Evolutionary conservation across 495 filamentous ascomycete species (phyloP), one percentile per base, ranked within the genome.

Genomic region (Evernia prunastri): DNA sequence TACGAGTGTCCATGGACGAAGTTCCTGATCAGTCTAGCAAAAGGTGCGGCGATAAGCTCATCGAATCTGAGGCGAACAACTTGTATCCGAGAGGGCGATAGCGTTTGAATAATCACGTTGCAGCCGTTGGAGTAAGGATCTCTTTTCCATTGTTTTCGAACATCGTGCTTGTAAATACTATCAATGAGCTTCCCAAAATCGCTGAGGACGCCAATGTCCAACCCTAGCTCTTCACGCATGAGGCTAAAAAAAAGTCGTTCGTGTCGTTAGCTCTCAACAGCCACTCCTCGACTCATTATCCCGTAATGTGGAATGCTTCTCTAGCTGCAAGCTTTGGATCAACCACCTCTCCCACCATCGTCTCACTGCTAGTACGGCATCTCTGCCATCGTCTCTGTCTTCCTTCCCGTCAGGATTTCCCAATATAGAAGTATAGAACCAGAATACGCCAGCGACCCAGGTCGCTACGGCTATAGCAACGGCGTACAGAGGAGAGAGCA

Each of bases 271-370:
- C 27, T 54, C 51, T 35, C 29, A 40, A 35, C 25, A 40, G 15
- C 25, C 25, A 31, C 20, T 27, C 31, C 40, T 11, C 15, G 27
- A 33, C 31, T 35, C 60, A 39, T 42, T 36, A 27, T 62, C 49
- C n/a, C 27, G 17, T 56, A 33, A 33, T 54, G 29, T 18, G n/a
- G 3, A 33, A 54, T 42, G 36, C 11, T 36, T 15, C 29, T 0
- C 15, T 31, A 12, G 42, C 6, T 63, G 37, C 47, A 67, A 45
- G 20, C 75, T 76, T 68, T 76, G 79, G 45, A 72, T 65, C 42
- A 87, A 71, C 81, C 81, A 86, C 37, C 72, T 73, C 65, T 85
- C 83, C 86, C 86, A 88, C 81, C 83, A 87, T 56, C 72, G 72
- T 66, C 81, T 75, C 63, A 88, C 82, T 7, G 79, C 80, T 27